phyloP scores from a whole-genome alignment of 2,329 filamentous ascomycete genomes.

The Xylariaceae sp. region DNA sequence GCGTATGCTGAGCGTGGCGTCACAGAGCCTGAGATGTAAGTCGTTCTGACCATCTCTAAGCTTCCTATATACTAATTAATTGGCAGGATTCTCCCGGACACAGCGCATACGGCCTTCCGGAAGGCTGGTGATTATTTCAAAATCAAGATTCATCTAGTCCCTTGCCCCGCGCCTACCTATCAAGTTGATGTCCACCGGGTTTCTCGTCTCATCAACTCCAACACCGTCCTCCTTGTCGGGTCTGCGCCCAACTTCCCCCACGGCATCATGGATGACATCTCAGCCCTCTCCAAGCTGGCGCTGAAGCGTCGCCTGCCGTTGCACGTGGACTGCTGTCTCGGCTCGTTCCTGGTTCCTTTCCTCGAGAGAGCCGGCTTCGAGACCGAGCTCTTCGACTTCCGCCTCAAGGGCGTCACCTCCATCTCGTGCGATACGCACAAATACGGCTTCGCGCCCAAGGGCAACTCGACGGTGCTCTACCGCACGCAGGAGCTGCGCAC shows the following conservation, averaged over 20 bases:
- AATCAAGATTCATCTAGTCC: constrained; percentile 88
- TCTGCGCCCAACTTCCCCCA: constrained; percentile 98
- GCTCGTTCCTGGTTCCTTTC: constrained; percentile 91
- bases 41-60: constrained; percentile 9
- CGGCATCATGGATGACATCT: constrained; percentile 95
- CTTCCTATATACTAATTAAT: constrained; percentile 1
- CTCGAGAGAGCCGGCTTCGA: constrained; percentile 94
- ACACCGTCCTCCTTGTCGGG: constrained; percentile 91
- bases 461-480: constrained; percentile 92
- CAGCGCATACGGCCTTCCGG: constrained; percentile 93
- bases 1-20: constrained; percentile 83
- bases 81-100: constrained; percentile 84
- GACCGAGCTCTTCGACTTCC: constrained; percentile 87
- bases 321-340: constrained; percentile 96
- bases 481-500: constrained; percentile 75
- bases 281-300: constrained; percentile 80
- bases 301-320: constrained; percentile 78
- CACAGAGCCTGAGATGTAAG: constrained; percentile 91
- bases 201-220: constrained; percentile 85
- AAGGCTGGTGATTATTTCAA: constrained; percentile 96
- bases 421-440: constrained; percentile 99
- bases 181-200: constrained; percentile 81
- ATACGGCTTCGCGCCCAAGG: constrained; percentile 97
- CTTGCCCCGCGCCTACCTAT: constrained; percentile 82
- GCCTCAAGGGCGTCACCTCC: constrained; percentile 88